These are phyloP conservation scores for Trametes sanguinea DNA, from an alignment of 768 basidiomycete genomes.

Conservation along the genomic window DNA sequence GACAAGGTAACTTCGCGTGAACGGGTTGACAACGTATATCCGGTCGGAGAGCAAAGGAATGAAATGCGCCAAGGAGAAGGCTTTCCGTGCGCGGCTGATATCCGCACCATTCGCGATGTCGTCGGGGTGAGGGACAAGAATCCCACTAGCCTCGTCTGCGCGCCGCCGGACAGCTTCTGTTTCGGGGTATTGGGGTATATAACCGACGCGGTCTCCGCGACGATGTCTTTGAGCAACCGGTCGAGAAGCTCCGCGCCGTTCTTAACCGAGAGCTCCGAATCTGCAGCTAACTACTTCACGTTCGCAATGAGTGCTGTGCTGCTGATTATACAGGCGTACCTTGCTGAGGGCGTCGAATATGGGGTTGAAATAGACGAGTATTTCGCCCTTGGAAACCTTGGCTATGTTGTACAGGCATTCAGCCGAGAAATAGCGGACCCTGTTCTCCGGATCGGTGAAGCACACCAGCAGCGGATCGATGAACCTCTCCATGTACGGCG, in stretches of 20 bases:
- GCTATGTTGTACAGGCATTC: slow-evolving; percentile 99
- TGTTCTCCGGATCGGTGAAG: slow-evolving; percentile 92
- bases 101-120: slow-evolving; percentile 43
- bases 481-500: slow-evolving; percentile 93
- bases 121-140: slow-evolving; percentile 68
- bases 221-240: slow-evolving; percentile 96
- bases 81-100: slow-evolving; percentile 54
- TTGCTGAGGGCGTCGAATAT: slow-evolving; percentile 98
- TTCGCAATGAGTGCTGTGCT: slow-evolving; percentile 19
- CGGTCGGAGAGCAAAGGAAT: slow-evolving; percentile 92
- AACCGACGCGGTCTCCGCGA: slow-evolving; percentile 96
- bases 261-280: slow-evolving; percentile 94
- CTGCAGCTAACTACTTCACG: slow-evolving; percentile 79
- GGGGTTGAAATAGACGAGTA: slow-evolving; percentile 96
- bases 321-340: slow-evolving; percentile 46
- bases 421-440: slow-evolving; percentile 96
- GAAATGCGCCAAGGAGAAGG: slow-evolving; percentile 93
- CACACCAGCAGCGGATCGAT: slow-evolving; percentile 85
- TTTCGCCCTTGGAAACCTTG: slow-evolving; percentile 95
- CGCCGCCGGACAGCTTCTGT: slow-evolving; percentile 60
- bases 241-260: slow-evolving; percentile 97
- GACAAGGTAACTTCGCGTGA: slow-evolving; percentile 94
- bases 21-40: slow-evolving; percentile 93
- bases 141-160: slow-evolving; percentile 41
- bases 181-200: slow-evolving; percentile 86